Base-by-base conservation (phyloP, 108 stramenopile species). In the Cyclotella distinguenda region DNA sequence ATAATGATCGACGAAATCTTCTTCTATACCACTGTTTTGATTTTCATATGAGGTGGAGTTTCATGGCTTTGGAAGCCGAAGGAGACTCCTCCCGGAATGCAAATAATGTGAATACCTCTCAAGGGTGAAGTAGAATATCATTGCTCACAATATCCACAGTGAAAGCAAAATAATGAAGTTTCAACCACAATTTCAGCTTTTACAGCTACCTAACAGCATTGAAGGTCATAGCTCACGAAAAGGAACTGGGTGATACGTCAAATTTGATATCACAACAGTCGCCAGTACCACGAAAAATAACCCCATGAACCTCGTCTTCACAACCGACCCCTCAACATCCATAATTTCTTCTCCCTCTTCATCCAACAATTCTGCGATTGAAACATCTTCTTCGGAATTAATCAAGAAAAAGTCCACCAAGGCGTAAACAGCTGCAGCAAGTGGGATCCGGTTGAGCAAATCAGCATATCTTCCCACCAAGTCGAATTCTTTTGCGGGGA, bases 161-260 rank as follows among this genome's bases (percentile, higher is more conserved):
- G n/a, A n/a, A n/a, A n/a, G n/a, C n/a, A n/a, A n/a, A n/a, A n/a
- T n/a, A n/a, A n/a, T n/a, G n/a, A n/a, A n/a, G n/a, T n/a, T n/a
- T n/a, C n/a, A n/a, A n/a, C n/a, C n/a, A n/a, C n/a, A n/a, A n/a
- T n/a, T n/a, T n/a, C n/a, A n/a, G n/a, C n/a, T n/a, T n/a, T n/a
- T 42, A 42, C 40, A 42, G 16, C 40, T 42, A 13, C 40, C 16
- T 5, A 42, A 42, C 2, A 42, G 13, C 40, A 42, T 42, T 16
- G n/a, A 42, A 42, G 5, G 40, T 38, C 28, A 62, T 28, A 74
- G 65, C 65, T 74, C 58, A 35, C 48, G 34, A 47, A 74, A 74
- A 23, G 73, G 73, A n/a, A 74, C 73, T 28, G 73, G 73, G 50
- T 74, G 73, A 62, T 74, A 74, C 26, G 51, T 52, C 44, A 74